Conservation (phyloP, 495 filamentous ascomycete species). For the Aspergillus mulundensis region DNA sequence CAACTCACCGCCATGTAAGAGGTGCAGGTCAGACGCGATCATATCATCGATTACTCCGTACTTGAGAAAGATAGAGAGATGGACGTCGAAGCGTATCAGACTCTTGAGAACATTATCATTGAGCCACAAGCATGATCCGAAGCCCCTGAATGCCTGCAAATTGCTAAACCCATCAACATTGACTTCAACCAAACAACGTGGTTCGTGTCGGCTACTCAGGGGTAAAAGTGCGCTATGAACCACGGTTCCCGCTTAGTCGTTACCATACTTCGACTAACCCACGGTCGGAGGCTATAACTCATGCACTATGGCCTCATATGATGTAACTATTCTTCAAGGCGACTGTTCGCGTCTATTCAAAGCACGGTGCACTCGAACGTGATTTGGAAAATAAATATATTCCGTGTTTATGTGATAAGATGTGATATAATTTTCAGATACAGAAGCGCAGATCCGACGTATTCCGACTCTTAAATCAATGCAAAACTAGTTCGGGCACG, state of each 20-base stretch:
- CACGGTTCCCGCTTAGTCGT: slow-evolving; percentile 26
- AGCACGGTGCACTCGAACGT: too few species aligned
- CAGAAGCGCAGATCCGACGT: background rate
- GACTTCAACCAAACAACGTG: slow-evolving; percentile 8
- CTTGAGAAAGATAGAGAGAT: background rate
- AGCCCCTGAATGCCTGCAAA: slow-evolving; percentile 1
- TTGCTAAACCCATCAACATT: slow-evolving; percentile 16
- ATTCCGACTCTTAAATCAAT: background rate
- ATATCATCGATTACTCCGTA: background rate
- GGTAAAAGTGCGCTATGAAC: slow-evolving; percentile 30
- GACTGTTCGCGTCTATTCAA: too few species aligned
- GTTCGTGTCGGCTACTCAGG: slow-evolving; percentile 25
- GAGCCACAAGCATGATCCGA: background rate
- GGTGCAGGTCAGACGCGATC: background rate
- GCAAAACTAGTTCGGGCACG: slow-evolving; percentile 40
- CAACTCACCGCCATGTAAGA: slow-evolving; percentile 17
- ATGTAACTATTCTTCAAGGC: background rate
- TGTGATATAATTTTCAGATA: slow-evolving; percentile 17
- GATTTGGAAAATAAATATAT: background rate
- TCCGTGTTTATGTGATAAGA: slow-evolving; percentile 6
- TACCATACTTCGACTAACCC: background rate
- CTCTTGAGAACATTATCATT: background rate
- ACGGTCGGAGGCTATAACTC: background rate
- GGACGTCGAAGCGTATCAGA: too few species aligned
- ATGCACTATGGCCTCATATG: slow-evolving; percentile 3